A percentile compares a stretch with the other conserved stretches of the same genome.
Evolutionary conservation across 169 alveolate genomes (phyloP).

Genomic region (Plasmodium berghei): DNA sequence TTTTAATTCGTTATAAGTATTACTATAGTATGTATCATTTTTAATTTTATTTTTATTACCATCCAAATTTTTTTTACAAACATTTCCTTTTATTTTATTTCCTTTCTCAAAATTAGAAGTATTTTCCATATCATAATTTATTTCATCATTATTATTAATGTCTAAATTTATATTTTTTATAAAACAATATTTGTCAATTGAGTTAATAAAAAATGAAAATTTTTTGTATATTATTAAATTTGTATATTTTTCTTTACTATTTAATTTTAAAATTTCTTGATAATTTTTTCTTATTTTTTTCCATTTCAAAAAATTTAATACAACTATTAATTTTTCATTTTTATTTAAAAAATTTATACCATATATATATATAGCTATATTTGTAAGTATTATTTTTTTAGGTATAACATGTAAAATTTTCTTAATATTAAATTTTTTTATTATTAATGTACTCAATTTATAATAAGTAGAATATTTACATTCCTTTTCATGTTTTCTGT

Average conservation of each 20-base stretch:
- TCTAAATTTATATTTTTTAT: conserved; percentile 33
- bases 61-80: too few species aligned
- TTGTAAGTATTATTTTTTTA: conserved; percentile 18
- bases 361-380: conserved; percentile 28
- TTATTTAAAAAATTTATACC: conserved; percentile 24
- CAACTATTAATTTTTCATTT: conserved; percentile 21
- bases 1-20: conserved; percentile 6
- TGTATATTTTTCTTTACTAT: conserved; percentile 19
- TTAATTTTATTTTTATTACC: too few species aligned
- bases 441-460: conserved; percentile 17
- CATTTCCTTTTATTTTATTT: too few species aligned
- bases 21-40: neutral
- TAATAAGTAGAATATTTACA: conserved; percentile 2
- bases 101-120: too few species aligned
- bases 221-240: conserved; percentile 12
- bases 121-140: neutral
- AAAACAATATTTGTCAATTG: conserved; percentile 36
- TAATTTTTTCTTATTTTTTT: conserved; percentile 34
- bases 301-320: conserved; percentile 51
- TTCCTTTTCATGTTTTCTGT: neutral
- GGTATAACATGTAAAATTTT: conserved; percentile 23
- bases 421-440: conserved; percentile 13
- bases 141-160: neutral
- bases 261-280: conserved; percentile 35
- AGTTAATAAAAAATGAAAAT: conserved; percentile 37